Base-by-base conservation (phyloP, 2,329 filamentous ascomycete species). In the Chaetomiaceae sp. region DNA sequence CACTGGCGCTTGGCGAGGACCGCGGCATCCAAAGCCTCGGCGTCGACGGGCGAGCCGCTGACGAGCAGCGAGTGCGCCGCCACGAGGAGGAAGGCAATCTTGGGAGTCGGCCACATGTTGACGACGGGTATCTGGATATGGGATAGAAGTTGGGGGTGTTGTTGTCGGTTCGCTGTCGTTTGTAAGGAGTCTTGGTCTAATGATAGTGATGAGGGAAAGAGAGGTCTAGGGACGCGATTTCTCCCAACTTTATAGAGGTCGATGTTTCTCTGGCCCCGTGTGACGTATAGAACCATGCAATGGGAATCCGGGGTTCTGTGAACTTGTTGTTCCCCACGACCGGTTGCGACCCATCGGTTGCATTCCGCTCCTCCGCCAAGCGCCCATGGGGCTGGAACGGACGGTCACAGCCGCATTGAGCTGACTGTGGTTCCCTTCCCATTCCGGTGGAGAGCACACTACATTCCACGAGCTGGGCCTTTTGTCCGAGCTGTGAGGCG, bases 1-100 rank as follows among this genome's bases (percentile, higher is more conserved):
- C 75, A 78, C 51, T 65, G 62, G 21, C 65, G 64, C 48, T 60
- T 59, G 35, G 60, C 61, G 33, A 66, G 48, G 7, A 44, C 39
- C 50, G 47, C 50, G 4, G 37, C 55, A 23, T 53, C 54, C 9
- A 43, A 17, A 10, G 40, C 37, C 6, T 48, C 53, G 9, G 44
- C 45, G 31, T 58, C 58, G 46, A 62, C 45, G 23, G 60, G 60
- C 2, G 58, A 58, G 21, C 55, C 60, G 47, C 50, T 57, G 51
- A 60, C 58, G 27, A 60, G 50, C 42, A 58, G 48, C 34, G 58
- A 56, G 59, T 59, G 59, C 12, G 58, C 60, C 51, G 34, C 21
- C 10, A 62, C 47, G 31, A 62, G 54, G 23, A 60, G 55, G 45
- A 48, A 57, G 25, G 60, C 60, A 21, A 50, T 34, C 51, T 60